Base-by-base conservation (phyloP, 2,329 filamentous ascomycete species). In the Byssochlamys sp. region DNA sequence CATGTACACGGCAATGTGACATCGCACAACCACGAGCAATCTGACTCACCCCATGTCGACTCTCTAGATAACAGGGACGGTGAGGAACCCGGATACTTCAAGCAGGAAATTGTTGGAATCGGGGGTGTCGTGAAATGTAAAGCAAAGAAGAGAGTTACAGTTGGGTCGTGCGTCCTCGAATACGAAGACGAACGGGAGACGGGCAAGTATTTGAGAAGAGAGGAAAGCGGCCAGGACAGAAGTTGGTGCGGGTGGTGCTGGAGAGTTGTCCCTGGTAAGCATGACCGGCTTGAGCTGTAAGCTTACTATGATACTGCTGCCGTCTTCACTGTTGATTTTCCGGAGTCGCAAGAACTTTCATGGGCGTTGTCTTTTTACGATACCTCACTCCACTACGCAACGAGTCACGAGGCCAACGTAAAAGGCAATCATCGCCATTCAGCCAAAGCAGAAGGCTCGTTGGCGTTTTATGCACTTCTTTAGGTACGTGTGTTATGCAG, bases 211-310 rank as follows among this genome's bases (percentile, higher is more conserved):
- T 76, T 96, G 27, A 80, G 80, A 14, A 77, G 87, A 26, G 92
- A 97, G 73, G 81, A 86, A 56, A 78, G 78, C 12, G 89, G 89
- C 0, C 73, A 75, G 53, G 79, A 84, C 57, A 81, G 91, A 60
- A 91, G 88, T 69, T 96, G 90, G 90, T 97, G 91, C 72, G 90
- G 88, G 0, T 96, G 92, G 91, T 97, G 92, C 71, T 84, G 81
- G 71, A 80, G 90, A 60, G 85, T 90, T 2, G 83, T 95, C 55
- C 85, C 85, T 0, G 80, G 84, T 11, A 73, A 73, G 55, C 73
- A 73, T 58, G 82, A 84, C 62, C 31, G 56, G 6, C 53, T 25
- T 24, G 26, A 56, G 14, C 33, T 45, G n/a, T 45, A 51, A 28
- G 49, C 9, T 27, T 28, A 9, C 24, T 39, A 14, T 39, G 12